Evolutionary conservation across 345 rosid species (phyloP).

Genomic region (Moricandia arvensis): DNA sequence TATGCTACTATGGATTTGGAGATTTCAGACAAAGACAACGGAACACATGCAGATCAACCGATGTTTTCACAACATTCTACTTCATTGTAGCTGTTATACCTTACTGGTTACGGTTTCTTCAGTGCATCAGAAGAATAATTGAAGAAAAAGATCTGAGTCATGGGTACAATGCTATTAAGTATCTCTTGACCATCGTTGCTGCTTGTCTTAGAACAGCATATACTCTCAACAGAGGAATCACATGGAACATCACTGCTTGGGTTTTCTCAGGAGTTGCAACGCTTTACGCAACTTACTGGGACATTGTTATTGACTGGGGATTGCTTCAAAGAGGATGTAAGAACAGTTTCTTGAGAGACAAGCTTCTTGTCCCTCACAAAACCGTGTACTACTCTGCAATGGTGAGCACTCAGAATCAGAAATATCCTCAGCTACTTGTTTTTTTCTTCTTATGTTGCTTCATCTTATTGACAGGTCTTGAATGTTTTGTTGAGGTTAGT

Average conservation of each 20-base stretch:
- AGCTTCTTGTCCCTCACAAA: slow-evolving; percentile 56
- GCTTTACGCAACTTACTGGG: slow-evolving; percentile 57
- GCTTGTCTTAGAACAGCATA: slow-evolving; percentile 59
- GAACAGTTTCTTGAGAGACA: slow-evolving; percentile 65
- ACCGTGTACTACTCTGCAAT: slow-evolving; percentile 53
- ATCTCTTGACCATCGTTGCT: slow-evolving; percentile 57
- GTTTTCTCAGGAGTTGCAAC: slow-evolving; percentile 53
- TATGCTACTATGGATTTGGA: slow-evolving; percentile 73
- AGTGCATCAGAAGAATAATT: slow-evolving; percentile 59
- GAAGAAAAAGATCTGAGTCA: slow-evolving; percentile 55
- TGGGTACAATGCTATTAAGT: slow-evolving; percentile 55
- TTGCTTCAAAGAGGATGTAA: slow-evolving; percentile 53
- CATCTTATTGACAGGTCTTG: slow-evolving; percentile 37
- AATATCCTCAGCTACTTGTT: background rate
- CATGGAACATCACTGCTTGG: slow-evolving; percentile 49
- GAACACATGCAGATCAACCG: slow-evolving; percentile 40
- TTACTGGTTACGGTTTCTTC: slow-evolving; percentile 53
- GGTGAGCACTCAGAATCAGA: slow-evolving; percentile 38
- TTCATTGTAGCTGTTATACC: slow-evolving; percentile 63
- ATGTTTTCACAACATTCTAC: slow-evolving; percentile 41
- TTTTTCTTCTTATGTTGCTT: background rate
- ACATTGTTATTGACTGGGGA: slow-evolving; percentile 69
- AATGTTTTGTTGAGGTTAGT: slow-evolving; percentile 62
- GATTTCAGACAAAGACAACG: slow-evolving; percentile 40
- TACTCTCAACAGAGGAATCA: slow-evolving; percentile 31